Conservation (phyloP, 2,329 filamentous ascomycete species). For the Monilinia polystroma region DNA sequence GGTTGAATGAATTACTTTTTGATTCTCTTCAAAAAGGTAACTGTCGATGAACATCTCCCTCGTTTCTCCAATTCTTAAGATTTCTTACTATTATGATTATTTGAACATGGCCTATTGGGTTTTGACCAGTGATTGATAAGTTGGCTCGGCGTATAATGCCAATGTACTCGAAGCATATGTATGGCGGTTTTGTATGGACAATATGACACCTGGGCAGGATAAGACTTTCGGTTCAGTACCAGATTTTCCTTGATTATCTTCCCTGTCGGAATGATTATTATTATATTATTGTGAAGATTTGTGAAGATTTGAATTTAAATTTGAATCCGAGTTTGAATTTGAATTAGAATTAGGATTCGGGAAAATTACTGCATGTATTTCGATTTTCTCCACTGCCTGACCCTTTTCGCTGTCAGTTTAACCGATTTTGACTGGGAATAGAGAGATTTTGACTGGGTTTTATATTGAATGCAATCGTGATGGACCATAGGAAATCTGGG, state of each 20-base stretch:
- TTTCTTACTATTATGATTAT: not conserved
- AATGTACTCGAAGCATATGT: not conserved
- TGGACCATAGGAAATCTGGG: constrained; percentile 1
- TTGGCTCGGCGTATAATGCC: not conserved
- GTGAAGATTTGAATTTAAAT: not conserved
- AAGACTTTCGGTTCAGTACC: no score
- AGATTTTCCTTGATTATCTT: not conserved
- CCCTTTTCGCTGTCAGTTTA: constrained; percentile 16
- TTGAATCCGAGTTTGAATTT: no score
- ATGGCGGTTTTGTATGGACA: no score
- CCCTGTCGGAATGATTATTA: not conserved
- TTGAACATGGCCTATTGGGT: not conserved
- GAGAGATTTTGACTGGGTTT: not conserved
- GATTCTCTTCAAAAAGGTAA: constrained; percentile 8
- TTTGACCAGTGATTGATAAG: not conserved
- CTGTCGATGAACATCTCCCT: constrained; percentile 10
- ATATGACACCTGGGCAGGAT: no score
- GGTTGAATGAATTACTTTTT: not conserved
- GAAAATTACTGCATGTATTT: not conserved
- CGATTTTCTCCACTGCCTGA: constrained; percentile 12
- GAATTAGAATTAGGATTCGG: not conserved
- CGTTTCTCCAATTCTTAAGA: not conserved
- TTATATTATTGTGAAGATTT: no score
- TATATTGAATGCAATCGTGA: constrained; percentile 4
- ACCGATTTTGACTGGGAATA: constrained; percentile 10